Percentiles rank a stretch among this genome's conserved stretches.
phyloP scores from a whole-genome alignment of 1,139 yeast species.

The Waltiozyma sp. region DNA sequence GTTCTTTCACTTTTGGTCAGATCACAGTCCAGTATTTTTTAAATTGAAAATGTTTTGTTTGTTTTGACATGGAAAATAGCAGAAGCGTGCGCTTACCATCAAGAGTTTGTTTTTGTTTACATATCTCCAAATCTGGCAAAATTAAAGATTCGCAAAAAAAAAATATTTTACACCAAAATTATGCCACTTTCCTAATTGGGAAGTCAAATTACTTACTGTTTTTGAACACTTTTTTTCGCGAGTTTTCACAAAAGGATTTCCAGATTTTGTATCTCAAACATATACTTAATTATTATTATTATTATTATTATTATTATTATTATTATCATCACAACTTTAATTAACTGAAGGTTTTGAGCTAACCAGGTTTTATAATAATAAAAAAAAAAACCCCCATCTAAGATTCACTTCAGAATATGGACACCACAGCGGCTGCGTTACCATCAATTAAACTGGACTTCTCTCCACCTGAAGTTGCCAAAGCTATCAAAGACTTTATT shows the following conservation, averaged over 20 bases:
- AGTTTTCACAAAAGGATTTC: no score
- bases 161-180: not conserved
- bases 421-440: slow-evolving; percentile 15
- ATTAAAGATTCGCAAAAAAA: not conserved
- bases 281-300: no score
- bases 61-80: not conserved
- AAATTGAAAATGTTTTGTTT: no score
- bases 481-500: slow-evolving; percentile 45
- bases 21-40: no score
- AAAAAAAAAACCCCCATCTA: not conserved
- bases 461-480: slow-evolving; percentile 47
- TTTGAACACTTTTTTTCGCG: not conserved
- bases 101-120: not conserved
- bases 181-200: slow-evolving; percentile 1
- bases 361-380: no score
- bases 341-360: no score
- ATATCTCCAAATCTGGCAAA: not conserved
- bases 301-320: no score
- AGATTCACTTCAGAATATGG: slow-evolving; percentile 1
- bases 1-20: no score
- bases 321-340: no score
- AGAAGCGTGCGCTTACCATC: not conserved
- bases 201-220: not conserved
- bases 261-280: no score
- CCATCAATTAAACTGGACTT: slow-evolving; percentile 25